Conservation (phyloP, 2,329 filamentous ascomycete species). For the Fusarium chlamydosporum region DNA sequence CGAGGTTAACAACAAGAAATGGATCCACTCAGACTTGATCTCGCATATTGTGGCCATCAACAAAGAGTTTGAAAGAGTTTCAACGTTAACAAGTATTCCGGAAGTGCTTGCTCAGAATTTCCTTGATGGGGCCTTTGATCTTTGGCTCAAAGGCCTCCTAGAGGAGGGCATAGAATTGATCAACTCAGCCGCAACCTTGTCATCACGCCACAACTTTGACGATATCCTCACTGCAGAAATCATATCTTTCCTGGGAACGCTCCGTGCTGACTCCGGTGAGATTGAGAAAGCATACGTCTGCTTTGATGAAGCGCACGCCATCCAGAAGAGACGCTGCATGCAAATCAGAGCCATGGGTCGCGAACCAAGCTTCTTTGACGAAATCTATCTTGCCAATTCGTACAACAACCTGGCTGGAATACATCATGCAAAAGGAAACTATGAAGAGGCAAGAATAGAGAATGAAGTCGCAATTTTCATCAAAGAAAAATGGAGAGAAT, state of each 20-base stretch:
- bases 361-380: background rate
- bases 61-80: background rate
- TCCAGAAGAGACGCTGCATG: background rate
- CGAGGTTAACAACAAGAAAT: slow-evolving; percentile 5
- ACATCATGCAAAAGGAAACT: background rate
- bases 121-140: background rate
- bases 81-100: background rate
- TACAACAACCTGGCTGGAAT: background rate
- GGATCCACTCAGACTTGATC: background rate
- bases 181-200: background rate
- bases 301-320: background rate
- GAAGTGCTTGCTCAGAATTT: background rate
- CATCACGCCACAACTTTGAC: background rate
- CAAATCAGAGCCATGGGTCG: too few relatives aligned
- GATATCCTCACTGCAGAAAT: background rate
- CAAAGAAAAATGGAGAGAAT: background rate
- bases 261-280: background rate
- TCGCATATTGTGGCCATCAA: background rate
- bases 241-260: background rate
- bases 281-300: background rate
- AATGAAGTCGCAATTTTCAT: background rate
- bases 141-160: background rate
- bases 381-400: background rate
- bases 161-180: background rate
- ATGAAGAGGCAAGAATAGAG: background rate